Base-by-base conservation (phyloP, 169 alveolate genomes). In the Babesia ovis region DNA sequence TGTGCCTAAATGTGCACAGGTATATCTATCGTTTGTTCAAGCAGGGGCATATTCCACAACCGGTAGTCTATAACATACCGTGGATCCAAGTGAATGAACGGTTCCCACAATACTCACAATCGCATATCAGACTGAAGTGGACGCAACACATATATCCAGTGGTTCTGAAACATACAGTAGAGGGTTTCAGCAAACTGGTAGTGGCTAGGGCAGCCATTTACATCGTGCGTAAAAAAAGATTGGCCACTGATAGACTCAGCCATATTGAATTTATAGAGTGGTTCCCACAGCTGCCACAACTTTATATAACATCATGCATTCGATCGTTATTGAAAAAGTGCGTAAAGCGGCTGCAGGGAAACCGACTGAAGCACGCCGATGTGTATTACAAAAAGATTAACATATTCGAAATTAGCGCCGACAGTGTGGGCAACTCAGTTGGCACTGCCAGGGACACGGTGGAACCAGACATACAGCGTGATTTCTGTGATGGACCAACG, bases 261-360 rank as follows among this genome's bases (percentile, higher is more conserved):
- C 60, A 53, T 31, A 37, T 77, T 20, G 86, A 77, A 55, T 77
- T 77, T 31, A 57, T 27, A 31, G n/a, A 45, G 23, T 42, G 46
- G 67, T 59, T 77, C 34, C 86, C 86, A 2, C 72, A 64, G 58
- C 39, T 77, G 43, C 86, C 86, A n/a, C 62, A 39, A 20, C 29
- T 69, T 25, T 77, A 57, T 39, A 61, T 54, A 22, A 41, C 43
- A 50, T 8, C n/a, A 54, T 77, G 82, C 51, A 48, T 64, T 14
- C 32, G 60, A 45, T 9, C 23, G 23, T 27, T 59, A 55, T 77
- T 74, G 43, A 45, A 31, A 16, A 37, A 46, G 58, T 37, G 60
- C 37, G 48, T 48, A 2, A 20, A 41, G 56, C 41, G 62, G 59
- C 46, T 43, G 29, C 29, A n/a, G 29, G 0, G 50, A 20, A 59